Evolutionary conservation across 2,329 filamentous ascomycete species (phyloP), one percentile per base, ranked within the genome.

Genomic region (Cordyceps pruinosa): DNA sequence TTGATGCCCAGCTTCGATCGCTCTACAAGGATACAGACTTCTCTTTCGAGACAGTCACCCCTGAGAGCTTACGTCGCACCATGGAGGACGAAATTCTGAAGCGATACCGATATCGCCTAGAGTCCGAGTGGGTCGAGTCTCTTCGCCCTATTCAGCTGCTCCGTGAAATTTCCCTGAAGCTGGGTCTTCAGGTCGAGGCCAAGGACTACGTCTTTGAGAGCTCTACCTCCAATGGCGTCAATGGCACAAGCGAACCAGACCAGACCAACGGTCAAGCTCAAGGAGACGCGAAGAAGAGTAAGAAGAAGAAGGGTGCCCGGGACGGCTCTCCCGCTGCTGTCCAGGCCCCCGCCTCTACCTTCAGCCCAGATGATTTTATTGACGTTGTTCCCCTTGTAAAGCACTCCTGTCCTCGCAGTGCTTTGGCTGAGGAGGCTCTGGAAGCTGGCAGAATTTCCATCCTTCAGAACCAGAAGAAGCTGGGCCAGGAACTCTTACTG

Each of bases 381-480:
- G 97, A 97, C 73, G 80, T 97, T 59, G 89, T 97, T n/a, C 94
- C 94, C 8, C 76, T 97, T 46, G 84, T 97, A 67, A 97, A 97
- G 78, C 92, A 99, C 70, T 94, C 94, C 4, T 87, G 89, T 59
- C 94, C 93, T 39, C 88, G 90, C 73, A 97, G 92, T 70, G 79
- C 90, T 26, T 81, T 99, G 60, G 93, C 94, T 0, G 94, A 99
- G 71, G 94, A 99, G 74, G 93, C 94, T 15, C 79, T 99, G 44
- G 94, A 99, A 72, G 94, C 93, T 58, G 94, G 94, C 25, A 89
- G 92, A 54, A 93, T 99, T 68, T 97, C 93, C n/a, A 86, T 99
- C 60, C 84, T 94, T 65, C 93, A 97, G 70, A 88, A 90, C 69
- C 91, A 99, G 77, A 93, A 89, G 75, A 94, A 97, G 74, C 84